phyloP scores from a whole-genome alignment of 805 yeast genomes.

The Barnettozyma vustinii region DNA sequence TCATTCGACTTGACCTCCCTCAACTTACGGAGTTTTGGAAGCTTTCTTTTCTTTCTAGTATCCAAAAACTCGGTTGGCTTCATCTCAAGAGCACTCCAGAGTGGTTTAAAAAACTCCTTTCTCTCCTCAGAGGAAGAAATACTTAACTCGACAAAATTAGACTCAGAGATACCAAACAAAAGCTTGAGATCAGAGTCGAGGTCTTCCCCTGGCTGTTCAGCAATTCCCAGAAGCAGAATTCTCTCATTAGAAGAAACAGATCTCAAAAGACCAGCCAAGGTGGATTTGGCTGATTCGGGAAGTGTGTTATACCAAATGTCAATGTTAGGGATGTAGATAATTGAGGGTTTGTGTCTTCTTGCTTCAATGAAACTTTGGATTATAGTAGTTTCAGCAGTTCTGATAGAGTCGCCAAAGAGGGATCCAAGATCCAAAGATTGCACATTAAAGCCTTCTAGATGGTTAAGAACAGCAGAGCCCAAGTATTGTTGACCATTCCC shows the following conservation, averaged over 20 bases:
- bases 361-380: constrained; percentile 86
- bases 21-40: constrained; percentile 33
- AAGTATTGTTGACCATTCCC: constrained; percentile 89
- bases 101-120: constrained; percentile 45
- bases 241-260: constrained; percentile 67
- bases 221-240: constrained; percentile 67
- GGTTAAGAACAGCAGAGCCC: constrained; percentile 73
- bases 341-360: constrained; percentile 82
- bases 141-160: constrained; percentile 40
- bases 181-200: constrained; percentile 42
- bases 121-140: constrained; percentile 46
- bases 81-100: constrained; percentile 52
- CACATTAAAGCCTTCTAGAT: constrained; percentile 83
- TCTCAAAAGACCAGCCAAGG: constrained; percentile 64
- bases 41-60: constrained; percentile 34
- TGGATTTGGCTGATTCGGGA: constrained; percentile 63
- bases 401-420: constrained; percentile 68
- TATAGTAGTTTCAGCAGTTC: constrained; percentile 77
- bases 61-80: constrained; percentile 72
- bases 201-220: constrained; percentile 42
- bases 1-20: constrained; percentile 33
- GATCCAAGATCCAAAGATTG: constrained; percentile 81
- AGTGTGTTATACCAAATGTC: constrained; percentile 71
- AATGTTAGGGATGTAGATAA: constrained; percentile 75
- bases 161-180: constrained; percentile 52